Evolutionary conservation across 148 eudicot species (phyloP).

Genomic region (Dysphania ambrosioides): DNA sequence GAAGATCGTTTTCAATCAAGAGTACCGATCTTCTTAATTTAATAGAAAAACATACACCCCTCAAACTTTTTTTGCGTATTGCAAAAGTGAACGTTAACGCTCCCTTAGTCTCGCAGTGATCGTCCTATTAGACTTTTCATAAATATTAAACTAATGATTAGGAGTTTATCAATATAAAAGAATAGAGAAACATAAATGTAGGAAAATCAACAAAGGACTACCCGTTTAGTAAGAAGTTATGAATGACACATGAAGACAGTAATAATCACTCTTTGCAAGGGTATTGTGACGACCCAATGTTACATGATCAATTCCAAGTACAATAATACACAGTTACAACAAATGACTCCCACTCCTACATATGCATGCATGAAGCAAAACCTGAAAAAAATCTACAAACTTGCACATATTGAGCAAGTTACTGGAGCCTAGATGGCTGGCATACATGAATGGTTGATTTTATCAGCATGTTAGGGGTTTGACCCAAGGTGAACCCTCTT

Average conservation of each 20-base stretch:
- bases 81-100: not conserved
- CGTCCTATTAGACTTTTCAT: not conserved
- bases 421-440: not conserved
- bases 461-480: no score
- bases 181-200: not conserved
- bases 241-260: not conserved
- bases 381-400: not conserved
- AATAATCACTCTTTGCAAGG: not conserved
- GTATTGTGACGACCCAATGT: not conserved
- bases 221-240: not conserved
- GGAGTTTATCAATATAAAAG: no score
- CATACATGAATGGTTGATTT: not conserved
- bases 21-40: no score
- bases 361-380: no score
- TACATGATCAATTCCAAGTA: not conserved
- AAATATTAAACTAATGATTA: no score
- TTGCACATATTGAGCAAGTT: not conserved
- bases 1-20: no score
- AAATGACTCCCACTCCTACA: no score
- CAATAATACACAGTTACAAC: not conserved
- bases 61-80: not conserved
- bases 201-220: no score
- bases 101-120: not conserved
- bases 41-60: no score
- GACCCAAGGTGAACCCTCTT: not conserved